Percentiles rank a stretch among this genome's conserved stretches.
phyloP scores from a whole-genome alignment of 139 green algal genomes.

The Chlorella sp. region DNA sequence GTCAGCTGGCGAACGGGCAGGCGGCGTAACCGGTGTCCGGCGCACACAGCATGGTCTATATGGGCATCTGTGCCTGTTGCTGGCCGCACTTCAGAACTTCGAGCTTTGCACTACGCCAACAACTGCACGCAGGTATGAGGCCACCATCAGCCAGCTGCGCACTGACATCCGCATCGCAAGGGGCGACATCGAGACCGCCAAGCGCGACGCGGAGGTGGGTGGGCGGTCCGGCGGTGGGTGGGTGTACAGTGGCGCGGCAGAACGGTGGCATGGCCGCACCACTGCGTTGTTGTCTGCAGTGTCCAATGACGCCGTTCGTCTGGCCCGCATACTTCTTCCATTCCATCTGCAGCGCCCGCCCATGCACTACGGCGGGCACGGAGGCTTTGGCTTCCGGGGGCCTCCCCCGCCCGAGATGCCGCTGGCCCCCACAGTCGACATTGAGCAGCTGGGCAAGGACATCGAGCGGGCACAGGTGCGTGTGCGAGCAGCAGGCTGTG shows the following conservation, averaged over 20 bases:
- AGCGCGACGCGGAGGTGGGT: background rate
- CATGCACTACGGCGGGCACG: background rate
- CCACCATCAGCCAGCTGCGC: slow-evolving; percentile 39
- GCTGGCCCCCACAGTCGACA: slow-evolving; percentile 2
- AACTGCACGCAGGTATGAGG: slow-evolving; percentile 37
- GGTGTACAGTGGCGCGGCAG: too few relatives aligned
- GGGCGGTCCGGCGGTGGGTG: too few relatives aligned
- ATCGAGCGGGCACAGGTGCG: slow-evolving; percentile 34
- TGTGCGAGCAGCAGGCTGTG: background rate
- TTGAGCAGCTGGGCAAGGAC: slow-evolving; percentile 40
- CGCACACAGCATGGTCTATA: too few relatives aligned
- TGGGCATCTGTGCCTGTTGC: too few relatives aligned
- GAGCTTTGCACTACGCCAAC: too few relatives aligned
- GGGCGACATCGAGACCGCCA: slow-evolving; percentile 22
- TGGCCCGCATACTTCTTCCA: background rate
- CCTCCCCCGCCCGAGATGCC: background rate
- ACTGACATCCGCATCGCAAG: slow-evolving; percentile 22
- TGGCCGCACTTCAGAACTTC: too few relatives aligned
- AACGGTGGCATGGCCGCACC: too few relatives aligned
- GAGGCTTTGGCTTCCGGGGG: background rate
- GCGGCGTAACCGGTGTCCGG: too few relatives aligned
- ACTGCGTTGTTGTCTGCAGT: too few relatives aligned
- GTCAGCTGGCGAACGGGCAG: too few relatives aligned
- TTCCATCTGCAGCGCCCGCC: slow-evolving; percentile 13
- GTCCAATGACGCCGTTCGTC: background rate